These are phyloP conservation scores for Globisporangium megalacanthum DNA, from an alignment of 352 stramenopile genomes.

Conservation along the genomic window DNA sequence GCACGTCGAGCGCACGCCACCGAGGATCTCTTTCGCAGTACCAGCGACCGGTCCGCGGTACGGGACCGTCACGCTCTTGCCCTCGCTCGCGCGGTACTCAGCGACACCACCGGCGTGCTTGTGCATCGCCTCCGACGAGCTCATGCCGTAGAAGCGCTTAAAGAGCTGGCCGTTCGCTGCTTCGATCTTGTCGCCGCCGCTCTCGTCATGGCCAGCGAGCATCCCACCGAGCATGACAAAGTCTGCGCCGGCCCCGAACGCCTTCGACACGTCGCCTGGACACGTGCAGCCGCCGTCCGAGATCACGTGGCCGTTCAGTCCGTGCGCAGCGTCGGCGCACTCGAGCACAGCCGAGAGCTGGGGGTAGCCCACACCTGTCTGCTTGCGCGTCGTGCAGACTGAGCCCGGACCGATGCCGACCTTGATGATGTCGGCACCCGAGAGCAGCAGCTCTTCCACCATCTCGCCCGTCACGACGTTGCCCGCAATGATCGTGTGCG, in stretches of 20 bases:
- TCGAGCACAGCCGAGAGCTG: conserved; percentile 90
- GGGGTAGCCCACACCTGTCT: conserved; percentile 90
- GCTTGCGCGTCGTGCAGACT: conserved; percentile 91
- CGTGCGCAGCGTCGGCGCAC: conserved; percentile 88
- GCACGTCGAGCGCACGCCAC: conserved; percentile 89
- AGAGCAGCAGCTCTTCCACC: conserved; percentile 89
- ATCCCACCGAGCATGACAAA: conserved; percentile 93
- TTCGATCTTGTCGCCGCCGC: conserved; percentile 79
- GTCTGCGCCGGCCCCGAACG: conserved; percentile 87
- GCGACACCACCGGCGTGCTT: conserved; percentile 89
- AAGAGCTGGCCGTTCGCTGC: conserved; percentile 46
- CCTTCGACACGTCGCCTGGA: conserved; percentile 87
- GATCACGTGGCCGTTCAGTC: conserved; percentile 86
- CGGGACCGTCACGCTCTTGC: conserved; percentile 88
- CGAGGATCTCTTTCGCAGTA: conserved; percentile 89
- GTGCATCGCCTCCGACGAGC: conserved; percentile 88
- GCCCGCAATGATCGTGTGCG: conserved; percentile 88
- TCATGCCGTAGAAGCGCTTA: conserved; percentile 94
- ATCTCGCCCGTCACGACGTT: conserved; percentile 93
- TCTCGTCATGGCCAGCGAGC: conserved; percentile 90
- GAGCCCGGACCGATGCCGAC: conserved; percentile 90
- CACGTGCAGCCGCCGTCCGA: conserved; percentile 88
- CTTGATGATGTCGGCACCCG: conserved; percentile 91
- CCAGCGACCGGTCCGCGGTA: conserved; percentile 75
- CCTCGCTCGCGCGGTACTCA: conserved; percentile 89